These are phyloP conservation scores for Prunus persica DNA, from an alignment of 306 rosid species.

Conservation along the genomic window DNA sequence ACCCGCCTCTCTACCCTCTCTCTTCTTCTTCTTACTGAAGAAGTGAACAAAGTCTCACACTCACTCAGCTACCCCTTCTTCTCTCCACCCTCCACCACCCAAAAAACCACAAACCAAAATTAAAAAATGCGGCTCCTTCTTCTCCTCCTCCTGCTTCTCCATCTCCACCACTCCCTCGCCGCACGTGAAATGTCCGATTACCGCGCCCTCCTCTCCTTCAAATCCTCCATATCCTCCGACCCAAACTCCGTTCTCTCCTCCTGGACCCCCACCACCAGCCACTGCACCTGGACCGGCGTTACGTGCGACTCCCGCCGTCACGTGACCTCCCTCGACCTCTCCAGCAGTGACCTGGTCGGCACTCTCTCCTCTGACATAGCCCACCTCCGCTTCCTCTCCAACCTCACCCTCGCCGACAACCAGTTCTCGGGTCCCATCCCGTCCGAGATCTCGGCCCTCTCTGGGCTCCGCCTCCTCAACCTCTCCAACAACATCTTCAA, in stretches of 20 bases:
- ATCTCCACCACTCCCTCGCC: conserved; percentile 12
- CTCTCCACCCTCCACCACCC: not conserved
- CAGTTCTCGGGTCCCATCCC: conserved; percentile 66
- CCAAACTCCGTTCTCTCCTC: conserved; percentile 51
- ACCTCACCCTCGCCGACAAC: conserved; percentile 53
- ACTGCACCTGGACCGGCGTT: conserved; percentile 69
- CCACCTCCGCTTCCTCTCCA: conserved; percentile 54
- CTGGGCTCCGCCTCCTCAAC: conserved; percentile 58
- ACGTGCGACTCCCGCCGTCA: conserved; percentile 67
- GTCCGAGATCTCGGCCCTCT: conserved; percentile 46
- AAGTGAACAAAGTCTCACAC: conserved; percentile 2
- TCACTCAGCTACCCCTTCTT: conserved; percentile 1
- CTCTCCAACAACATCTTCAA: conserved; percentile 80
- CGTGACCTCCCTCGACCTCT: conserved; percentile 60
- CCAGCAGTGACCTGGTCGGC: conserved; percentile 57
- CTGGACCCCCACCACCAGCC: conserved; percentile 56
- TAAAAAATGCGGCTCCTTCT: conserved; percentile 39
- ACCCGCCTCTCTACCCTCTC: not conserved
- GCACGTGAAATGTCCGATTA: conserved; percentile 40
- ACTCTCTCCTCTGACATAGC: conserved; percentile 47
- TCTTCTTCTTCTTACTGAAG: not conserved
- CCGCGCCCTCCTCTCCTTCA: conserved; percentile 69
- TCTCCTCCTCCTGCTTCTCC: conserved; percentile 26
- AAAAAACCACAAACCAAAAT: not conserved
- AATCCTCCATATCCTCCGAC: conserved; percentile 43